Conservation (phyloP, 2,329 filamentous ascomycete species). For the Pseudogymnoascus pannorum region DNA sequence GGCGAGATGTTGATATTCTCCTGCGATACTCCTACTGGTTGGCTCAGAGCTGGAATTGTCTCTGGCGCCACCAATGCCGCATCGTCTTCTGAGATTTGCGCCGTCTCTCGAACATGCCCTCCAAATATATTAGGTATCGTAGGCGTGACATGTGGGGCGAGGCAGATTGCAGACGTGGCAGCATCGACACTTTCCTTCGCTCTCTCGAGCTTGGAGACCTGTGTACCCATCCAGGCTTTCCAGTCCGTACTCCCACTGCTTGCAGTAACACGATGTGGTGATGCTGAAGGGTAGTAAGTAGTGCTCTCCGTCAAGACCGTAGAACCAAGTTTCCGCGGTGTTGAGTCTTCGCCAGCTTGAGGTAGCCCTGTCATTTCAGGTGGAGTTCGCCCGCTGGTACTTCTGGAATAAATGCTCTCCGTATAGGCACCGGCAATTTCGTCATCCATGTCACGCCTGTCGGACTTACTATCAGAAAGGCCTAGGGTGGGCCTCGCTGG, state of each 20-base stretch:
- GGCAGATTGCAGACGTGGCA: slow-evolving; percentile 12
- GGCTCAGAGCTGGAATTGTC: slow-evolving; percentile 14
- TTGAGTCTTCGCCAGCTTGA: slow-evolving; percentile 11
- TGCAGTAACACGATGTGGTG: slow-evolving; percentile 31
- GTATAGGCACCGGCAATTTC: slow-evolving; percentile 19
- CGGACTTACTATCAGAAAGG: not conserved
- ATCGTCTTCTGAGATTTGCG: slow-evolving; percentile 41
- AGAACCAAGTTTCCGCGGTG: slow-evolving; percentile 23
- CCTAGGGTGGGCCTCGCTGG: not conserved
- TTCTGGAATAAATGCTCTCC: slow-evolving; percentile 29
- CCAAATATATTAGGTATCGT: slow-evolving; percentile 26
- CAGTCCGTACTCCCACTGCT: slow-evolving; percentile 44
- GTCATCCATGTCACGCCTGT: not conserved
- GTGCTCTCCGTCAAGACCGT: slow-evolving; percentile 30
- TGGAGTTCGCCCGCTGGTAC: slow-evolving; percentile 24
- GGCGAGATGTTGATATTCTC: slow-evolving; percentile 14
- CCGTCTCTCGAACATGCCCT: slow-evolving; percentile 42
- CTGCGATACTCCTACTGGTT: slow-evolving; percentile 21
- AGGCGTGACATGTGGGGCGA: slow-evolving; percentile 23
- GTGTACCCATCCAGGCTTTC: slow-evolving; percentile 48
- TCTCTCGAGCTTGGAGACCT: slow-evolving; percentile 41
- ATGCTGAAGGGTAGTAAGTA: slow-evolving; percentile 26
- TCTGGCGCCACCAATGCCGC: slow-evolving; percentile 15
- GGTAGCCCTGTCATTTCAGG: slow-evolving; percentile 16
- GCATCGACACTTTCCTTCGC: slow-evolving; percentile 18